A percentile compares a stretch with the other conserved stretches of the same genome.
phyloP scores from a whole-genome alignment of 257 asterid genomes.

The Fraxinus anomala region DNA sequence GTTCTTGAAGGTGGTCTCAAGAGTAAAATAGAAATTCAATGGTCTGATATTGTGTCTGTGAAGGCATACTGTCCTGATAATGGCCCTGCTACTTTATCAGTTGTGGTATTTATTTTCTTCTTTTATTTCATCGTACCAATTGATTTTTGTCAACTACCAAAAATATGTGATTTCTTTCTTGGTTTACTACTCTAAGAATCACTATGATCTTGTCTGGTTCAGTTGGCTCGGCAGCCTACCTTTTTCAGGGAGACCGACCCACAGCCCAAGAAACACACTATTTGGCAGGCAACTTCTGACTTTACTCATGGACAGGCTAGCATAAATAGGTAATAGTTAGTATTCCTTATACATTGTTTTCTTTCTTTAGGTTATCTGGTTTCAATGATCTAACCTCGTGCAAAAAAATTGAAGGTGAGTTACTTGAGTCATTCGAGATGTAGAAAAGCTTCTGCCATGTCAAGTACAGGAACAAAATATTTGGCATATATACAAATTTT shows the following conservation, averaged over 20 bases:
- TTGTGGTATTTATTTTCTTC: slow-evolving; percentile 56
- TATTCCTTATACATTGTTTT: slow-evolving; percentile 11
- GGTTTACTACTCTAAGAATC: slow-evolving; percentile 1
- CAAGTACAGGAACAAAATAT: neutral
- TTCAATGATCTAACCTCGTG: slow-evolving; percentile 5
- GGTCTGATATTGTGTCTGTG: slow-evolving; percentile 77
- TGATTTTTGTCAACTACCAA: neutral
- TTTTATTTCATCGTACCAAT: neutral
- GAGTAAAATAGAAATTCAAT: slow-evolving; percentile 88
- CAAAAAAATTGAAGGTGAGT: neutral
- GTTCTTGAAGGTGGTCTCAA: slow-evolving; percentile 84
- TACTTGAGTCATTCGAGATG: neutral
- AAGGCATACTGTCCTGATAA: slow-evolving; percentile 67
- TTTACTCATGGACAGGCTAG: slow-evolving; percentile 91
- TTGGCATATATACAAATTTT: neutral
- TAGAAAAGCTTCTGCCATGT: neutral
- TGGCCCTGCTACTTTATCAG: slow-evolving; percentile 62
- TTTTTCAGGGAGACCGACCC: slow-evolving; percentile 83
- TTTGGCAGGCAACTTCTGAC: slow-evolving; percentile 81
- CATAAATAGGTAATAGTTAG: slow-evolving; percentile 50
- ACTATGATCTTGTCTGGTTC: slow-evolving; percentile 28
- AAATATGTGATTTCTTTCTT: slow-evolving; percentile 8
- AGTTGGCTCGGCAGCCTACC: slow-evolving; percentile 75
- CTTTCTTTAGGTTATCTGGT: neutral
- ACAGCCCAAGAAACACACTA: slow-evolving; percentile 88